These are phyloP conservation scores for Apiospora hydei DNA, from an alignment of 2,329 filamentous ascomycete species.

Conservation along the genomic window DNA sequence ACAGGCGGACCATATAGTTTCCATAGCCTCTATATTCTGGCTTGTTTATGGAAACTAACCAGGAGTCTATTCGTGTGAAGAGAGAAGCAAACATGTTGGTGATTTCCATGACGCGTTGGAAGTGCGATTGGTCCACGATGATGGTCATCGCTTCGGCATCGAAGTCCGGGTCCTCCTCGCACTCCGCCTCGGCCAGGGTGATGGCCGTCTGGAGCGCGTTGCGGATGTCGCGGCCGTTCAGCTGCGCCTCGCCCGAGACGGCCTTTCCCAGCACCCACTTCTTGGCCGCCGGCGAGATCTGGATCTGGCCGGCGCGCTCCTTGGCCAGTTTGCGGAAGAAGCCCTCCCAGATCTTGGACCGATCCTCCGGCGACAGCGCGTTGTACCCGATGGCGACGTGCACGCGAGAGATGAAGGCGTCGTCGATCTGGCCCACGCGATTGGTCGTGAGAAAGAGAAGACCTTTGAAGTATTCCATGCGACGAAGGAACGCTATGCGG, in stretches of 20 bases:
- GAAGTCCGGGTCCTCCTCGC: constrained; percentile 42
- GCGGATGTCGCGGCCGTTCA: constrained; percentile 52
- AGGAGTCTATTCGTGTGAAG: too few species aligned
- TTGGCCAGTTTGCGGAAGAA: constrained; percentile 26
- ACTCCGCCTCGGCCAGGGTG: constrained; percentile 52
- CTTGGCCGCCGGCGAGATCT: constrained; percentile 23
- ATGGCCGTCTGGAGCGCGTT: constrained; percentile 53
- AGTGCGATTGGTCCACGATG: constrained; percentile 24
- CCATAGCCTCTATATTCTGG: too few species aligned
- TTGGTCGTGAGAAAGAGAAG: constrained; percentile 40
- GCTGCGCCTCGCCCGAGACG: constrained; percentile 12
- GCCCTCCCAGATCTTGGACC: constrained; percentile 27
- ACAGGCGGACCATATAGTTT: too few species aligned
- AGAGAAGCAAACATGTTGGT: neutral
- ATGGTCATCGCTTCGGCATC: constrained; percentile 24
- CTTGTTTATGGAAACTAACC: too few species aligned
- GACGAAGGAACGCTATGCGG: constrained; percentile 33
- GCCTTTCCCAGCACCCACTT: constrained; percentile 26
- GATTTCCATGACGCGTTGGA: constrained; percentile 21
- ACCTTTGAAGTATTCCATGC: constrained; percentile 38
- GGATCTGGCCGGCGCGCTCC: constrained; percentile 27
- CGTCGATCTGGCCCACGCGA: constrained; percentile 46
- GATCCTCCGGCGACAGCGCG: neutral
- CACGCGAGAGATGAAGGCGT: constrained; percentile 45
- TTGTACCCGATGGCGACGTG: constrained; percentile 41